Evolutionary conservation across 2,329 filamentous ascomycete genomes (phyloP).

Genomic region (Xylariales sp.): DNA sequence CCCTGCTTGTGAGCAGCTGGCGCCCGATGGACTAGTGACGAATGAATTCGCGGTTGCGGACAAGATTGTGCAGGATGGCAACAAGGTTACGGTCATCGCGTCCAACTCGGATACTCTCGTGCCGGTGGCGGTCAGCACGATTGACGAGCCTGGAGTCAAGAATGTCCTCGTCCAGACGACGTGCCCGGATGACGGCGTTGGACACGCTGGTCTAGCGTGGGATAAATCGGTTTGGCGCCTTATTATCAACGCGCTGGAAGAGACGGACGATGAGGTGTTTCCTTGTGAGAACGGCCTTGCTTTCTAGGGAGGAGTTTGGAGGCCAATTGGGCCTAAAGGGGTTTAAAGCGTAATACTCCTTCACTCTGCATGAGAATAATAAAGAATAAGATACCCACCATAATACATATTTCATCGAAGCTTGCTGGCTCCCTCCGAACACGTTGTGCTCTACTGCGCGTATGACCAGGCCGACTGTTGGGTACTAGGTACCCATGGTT

Average conservation of each 20-base stretch:
- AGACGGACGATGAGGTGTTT: slow-evolving; percentile 42
- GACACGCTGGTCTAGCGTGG: slow-evolving; percentile 44
- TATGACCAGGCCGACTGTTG: no score
- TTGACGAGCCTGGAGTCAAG: slow-evolving; percentile 42
- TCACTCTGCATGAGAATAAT: neutral
- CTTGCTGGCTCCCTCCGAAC: no score
- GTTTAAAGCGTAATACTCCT: neutral
- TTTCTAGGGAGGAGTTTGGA: slow-evolving; percentile 15
- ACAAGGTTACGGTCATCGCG: slow-evolving; percentile 46
- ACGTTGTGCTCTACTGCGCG: no score
- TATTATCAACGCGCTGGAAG: slow-evolving; percentile 47
- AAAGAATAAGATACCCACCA: no score
- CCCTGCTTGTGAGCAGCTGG: slow-evolving; percentile 46
- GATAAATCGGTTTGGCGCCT: slow-evolving; percentile 47
- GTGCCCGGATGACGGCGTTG: slow-evolving; percentile 46
- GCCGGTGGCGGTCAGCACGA: slow-evolving; percentile 39
- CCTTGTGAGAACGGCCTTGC: slow-evolving; percentile 43
- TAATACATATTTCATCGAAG: no score
- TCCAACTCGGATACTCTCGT: slow-evolving; percentile 44
- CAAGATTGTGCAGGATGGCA: slow-evolving; percentile 43
- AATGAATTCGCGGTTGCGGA: slow-evolving; percentile 35
- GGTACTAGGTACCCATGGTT: no score
- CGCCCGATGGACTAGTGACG: slow-evolving; percentile 42
- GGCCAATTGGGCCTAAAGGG: neutral
- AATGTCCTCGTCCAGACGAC: slow-evolving; percentile 46